phyloP scores from a whole-genome alignment of 306 rosid genomes.

The Spatholobus suberectus region DNA sequence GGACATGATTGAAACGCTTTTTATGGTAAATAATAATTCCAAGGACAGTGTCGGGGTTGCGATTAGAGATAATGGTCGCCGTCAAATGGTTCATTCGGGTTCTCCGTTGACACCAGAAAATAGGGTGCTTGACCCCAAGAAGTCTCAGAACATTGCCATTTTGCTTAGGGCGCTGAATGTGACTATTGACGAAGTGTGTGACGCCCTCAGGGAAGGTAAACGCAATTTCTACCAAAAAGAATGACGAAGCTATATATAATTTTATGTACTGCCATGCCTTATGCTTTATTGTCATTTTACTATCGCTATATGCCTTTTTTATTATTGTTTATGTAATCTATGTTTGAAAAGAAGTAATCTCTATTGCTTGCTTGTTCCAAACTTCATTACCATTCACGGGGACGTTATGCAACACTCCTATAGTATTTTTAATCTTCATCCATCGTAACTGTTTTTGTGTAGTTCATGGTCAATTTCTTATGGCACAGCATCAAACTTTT shows the following conservation, averaged over 20 bases:
- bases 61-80: conserved; percentile 60
- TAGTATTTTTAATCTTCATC: neutral
- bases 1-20: conserved; percentile 92
- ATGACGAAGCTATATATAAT: no score
- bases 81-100: conserved; percentile 43
- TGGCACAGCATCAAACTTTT: neutral
- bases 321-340: neutral
- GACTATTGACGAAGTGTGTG: conserved; percentile 86
- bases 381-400: neutral
- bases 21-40: conserved; percentile 64
- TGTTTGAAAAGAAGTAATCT: no score
- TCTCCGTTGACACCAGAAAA: conserved; percentile 58
- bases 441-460: neutral
- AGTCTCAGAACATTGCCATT: conserved; percentile 92
- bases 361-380: no score
- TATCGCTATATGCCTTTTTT: neutral
- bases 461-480: neutral
- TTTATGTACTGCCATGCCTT: neutral
- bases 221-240: no score
- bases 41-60: conserved; percentile 50
- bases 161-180: conserved; percentile 85
- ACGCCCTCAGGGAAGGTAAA: conserved; percentile 85
- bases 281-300: neutral
- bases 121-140: conserved; percentile 87
- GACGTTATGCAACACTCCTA: neutral